Evolutionary conservation across 768 basidiomycete genomes (phyloP).

Genomic region (Sarcomyxa edulis): DNA sequence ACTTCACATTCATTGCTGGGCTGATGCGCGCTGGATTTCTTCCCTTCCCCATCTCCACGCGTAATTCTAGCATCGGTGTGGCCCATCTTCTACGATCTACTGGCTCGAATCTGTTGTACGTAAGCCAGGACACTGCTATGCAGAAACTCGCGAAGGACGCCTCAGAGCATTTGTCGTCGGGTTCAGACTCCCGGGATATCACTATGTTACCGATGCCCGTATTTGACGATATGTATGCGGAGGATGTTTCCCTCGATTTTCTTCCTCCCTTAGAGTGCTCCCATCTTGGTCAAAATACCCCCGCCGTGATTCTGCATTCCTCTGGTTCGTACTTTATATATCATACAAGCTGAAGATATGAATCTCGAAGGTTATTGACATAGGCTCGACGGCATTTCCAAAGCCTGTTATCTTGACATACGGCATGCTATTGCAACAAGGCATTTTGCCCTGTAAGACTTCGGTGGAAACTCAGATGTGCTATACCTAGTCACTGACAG

Average conservation of each 20-base stretch:
- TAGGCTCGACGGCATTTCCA: constrained; percentile 15
- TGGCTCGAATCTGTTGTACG: constrained; percentile 17
- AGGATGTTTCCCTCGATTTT: not conserved
- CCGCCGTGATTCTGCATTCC: constrained; percentile 15
- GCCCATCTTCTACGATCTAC: constrained; percentile 33
- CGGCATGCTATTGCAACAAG: constrained; percentile 13
- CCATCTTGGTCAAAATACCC: constrained; percentile 3
- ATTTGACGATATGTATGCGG: constrained; percentile 9
- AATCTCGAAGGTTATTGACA: not conserved
- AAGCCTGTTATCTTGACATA: constrained; percentile 11
- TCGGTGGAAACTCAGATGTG: not conserved
- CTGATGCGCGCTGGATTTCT: constrained; percentile 33
- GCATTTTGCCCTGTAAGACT: constrained; percentile 13
- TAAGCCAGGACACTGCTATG: constrained; percentile 16
- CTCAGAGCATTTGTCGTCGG: constrained; percentile 1
- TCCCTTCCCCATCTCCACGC: constrained; percentile 32
- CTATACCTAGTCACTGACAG: too few species aligned
- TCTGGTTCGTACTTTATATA: constrained; percentile 12
- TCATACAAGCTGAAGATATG: not conserved
- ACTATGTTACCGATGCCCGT: constrained; percentile 4
- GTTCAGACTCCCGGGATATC: too few species aligned
- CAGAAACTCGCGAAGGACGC: constrained; percentile 13
- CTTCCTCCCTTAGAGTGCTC: not conserved
- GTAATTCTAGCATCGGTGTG: constrained; percentile 41
- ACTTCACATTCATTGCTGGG: constrained; percentile 27